Conservation (phyloP, 495 filamentous ascomycete species). For the Penicillium lividum region DNA sequence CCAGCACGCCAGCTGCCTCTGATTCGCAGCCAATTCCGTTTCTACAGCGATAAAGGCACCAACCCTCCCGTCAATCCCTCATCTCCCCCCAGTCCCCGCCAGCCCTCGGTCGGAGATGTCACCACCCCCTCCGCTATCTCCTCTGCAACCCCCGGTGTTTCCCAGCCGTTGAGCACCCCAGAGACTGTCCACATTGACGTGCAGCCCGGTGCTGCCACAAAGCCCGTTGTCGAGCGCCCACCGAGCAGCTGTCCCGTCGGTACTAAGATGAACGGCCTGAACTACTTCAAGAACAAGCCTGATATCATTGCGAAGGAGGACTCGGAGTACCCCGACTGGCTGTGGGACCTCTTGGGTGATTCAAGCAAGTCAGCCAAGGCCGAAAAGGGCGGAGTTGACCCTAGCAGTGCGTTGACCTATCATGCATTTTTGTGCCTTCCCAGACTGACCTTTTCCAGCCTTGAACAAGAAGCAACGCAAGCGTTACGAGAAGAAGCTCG, state of each 20-base stretch:
- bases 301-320: slow-evolving; percentile 74
- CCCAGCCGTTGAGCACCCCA: slow-evolving; percentile 48
- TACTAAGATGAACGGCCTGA: slow-evolving; percentile 74
- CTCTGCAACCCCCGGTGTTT: slow-evolving; percentile 46
- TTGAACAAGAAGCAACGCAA: slow-evolving; percentile 62
- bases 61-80: slow-evolving; percentile 48
- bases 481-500: slow-evolving; percentile 62
- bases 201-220: slow-evolving; percentile 27
- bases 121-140: slow-evolving; percentile 45
- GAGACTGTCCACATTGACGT: slow-evolving; percentile 36
- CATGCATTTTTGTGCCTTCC: background rate
- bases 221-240: slow-evolving; percentile 29
- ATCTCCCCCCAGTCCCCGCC: slow-evolving; percentile 55
- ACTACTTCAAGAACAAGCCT: slow-evolving; percentile 82
- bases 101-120: slow-evolving; percentile 37
- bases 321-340: slow-evolving; percentile 85
- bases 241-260: slow-evolving; percentile 64
- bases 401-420: slow-evolving; percentile 59
- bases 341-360: slow-evolving; percentile 76
- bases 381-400: slow-evolving; percentile 44
- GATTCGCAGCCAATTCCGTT: slow-evolving; percentile 39
- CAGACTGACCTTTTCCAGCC: slow-evolving; percentile 26
- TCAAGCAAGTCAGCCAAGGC: slow-evolving; percentile 35
- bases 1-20: slow-evolving; percentile 31
- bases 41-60: slow-evolving; percentile 37